Conservation (phyloP, 192 early-diverging fungal species). For the Backusella morwellensis region DNA sequence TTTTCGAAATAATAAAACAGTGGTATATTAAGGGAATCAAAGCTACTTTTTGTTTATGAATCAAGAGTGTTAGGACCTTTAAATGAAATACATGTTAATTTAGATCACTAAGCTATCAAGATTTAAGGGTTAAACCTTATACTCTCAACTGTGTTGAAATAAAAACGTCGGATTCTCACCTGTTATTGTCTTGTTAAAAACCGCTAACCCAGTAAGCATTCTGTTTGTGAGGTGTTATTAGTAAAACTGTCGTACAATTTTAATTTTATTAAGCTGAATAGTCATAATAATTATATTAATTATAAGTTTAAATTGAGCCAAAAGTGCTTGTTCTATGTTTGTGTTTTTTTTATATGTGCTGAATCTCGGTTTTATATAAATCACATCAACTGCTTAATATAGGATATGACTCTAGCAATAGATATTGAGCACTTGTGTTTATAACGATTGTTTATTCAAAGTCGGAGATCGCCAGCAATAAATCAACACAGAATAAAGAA, state of each 20-base stretch:
- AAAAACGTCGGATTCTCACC: too few species aligned
- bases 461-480: neutral
- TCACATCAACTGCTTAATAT: neutral
- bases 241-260: neutral
- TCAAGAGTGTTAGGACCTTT: neutral
- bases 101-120: neutral
- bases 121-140: neutral
- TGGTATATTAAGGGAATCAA: neutral
- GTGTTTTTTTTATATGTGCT: neutral
- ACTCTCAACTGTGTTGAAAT: too few species aligned
- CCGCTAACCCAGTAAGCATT: neutral
- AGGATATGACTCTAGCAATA: neutral
- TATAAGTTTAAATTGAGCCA: neutral
- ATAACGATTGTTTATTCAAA: neutral
- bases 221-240: neutral
- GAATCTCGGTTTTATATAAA: neutral
- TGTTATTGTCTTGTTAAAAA: neutral
- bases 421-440: neutral
- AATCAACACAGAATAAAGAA: neutral
- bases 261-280: neutral
- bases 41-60: neutral
- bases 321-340: neutral
- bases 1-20: neutral
- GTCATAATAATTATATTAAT: neutral
- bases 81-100: neutral